Evolutionary conservation across 495 filamentous ascomycete species (phyloP), one percentile per base, ranked within the genome.

Genomic region (Penicillium daleae): DNA sequence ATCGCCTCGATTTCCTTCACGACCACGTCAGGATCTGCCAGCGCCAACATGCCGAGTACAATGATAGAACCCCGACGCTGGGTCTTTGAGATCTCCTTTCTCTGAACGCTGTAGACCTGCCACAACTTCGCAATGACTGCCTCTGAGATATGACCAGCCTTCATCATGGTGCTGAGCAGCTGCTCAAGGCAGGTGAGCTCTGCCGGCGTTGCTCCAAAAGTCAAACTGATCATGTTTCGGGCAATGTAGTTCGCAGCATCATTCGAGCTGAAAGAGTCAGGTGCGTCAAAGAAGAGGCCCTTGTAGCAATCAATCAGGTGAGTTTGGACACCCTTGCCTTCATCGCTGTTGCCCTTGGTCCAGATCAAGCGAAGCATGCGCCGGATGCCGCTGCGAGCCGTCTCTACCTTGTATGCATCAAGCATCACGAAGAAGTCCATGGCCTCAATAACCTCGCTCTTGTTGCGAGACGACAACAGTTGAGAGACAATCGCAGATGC

Each of bases 311-410:
- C 96, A 61, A 99, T 97, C 19, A 99, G 85, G 76, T 98, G 96
- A 3, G 91, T 90, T 70, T 98, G 95, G 3, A 99, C 93, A 48
- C 95, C 95, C 76, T 99, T 99, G 59, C 95, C 95, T 82, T 99
- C 95, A 69, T 99, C 95, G 68, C 91, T 97, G 76, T 97, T 98
- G 56, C 94, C 95, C 77, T 99, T 99, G 21, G 96, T 98, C 95
- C 95, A 99, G 73, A 99, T 98, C 42, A 98, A 81, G 42, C 92
- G 86, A 44, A 99, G 85, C 95, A 99, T 99, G 56, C 91, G 85
- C 46, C 93, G 86, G 66, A 98, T 97, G 56, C 95, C 95, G 57
- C 75, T 76, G 71, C 93, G 91, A 63, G 95, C 92, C 52, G 93
- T 91, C 74, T 97, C 91, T 48, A 99, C 86, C 74, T 93, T 93